These are phyloP conservation scores for Elsinoe batatas DNA, from an alignment of 2,329 filamentous ascomycete genomes.

Conservation along the genomic window DNA sequence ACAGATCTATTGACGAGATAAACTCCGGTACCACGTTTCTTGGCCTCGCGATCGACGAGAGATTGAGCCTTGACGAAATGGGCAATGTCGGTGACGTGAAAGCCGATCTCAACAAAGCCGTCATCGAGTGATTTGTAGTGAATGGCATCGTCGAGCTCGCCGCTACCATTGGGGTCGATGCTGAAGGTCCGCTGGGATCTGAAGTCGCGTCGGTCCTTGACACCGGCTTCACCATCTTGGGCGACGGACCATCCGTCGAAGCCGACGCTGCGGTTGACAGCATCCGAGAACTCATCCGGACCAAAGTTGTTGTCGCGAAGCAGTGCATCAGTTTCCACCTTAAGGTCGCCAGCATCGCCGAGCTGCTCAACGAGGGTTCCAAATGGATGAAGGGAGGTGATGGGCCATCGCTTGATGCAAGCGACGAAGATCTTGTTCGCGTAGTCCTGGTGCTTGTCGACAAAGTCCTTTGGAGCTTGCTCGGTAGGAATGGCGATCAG, in stretches of 20 bases:
- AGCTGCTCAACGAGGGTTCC: conserved; percentile 95
- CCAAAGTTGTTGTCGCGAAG: conserved; percentile 98
- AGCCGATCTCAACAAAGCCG: conserved; percentile 83
- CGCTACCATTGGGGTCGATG: conserved; percentile 77
- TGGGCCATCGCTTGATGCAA: conserved; percentile 98
- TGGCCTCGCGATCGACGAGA: conserved; percentile 89
- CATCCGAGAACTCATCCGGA: conserved; percentile 94
- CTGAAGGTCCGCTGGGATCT: conserved; percentile 82
- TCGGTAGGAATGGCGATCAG: conserved; percentile 97
- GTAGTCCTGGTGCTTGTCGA: conserved; percentile 96
- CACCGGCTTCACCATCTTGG: conserved; percentile 66
- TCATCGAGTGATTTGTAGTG: conserved; percentile 78
- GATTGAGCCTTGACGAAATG: conserved; percentile 97
- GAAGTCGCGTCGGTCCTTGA: conserved; percentile 78
- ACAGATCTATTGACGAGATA: conserved; percentile 85
- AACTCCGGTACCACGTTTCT: conserved; percentile 93
- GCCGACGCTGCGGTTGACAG: conserved; percentile 84
- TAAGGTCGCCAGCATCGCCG: conserved; percentile 92
- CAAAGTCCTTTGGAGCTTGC: conserved; percentile 93
- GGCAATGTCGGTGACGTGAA: conserved; percentile 89
- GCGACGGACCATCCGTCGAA: conserved; percentile 84
- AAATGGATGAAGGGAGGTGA: conserved; percentile 97
- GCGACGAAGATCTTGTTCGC: conserved; percentile 97
- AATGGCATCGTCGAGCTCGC: conserved; percentile 83
- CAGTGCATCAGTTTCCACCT: conserved; percentile 94